Percentiles rank a stretch among this genome's conserved stretches.
Conservation (phyloP, 345 rosid species). For the Acer campestre region DNA sequence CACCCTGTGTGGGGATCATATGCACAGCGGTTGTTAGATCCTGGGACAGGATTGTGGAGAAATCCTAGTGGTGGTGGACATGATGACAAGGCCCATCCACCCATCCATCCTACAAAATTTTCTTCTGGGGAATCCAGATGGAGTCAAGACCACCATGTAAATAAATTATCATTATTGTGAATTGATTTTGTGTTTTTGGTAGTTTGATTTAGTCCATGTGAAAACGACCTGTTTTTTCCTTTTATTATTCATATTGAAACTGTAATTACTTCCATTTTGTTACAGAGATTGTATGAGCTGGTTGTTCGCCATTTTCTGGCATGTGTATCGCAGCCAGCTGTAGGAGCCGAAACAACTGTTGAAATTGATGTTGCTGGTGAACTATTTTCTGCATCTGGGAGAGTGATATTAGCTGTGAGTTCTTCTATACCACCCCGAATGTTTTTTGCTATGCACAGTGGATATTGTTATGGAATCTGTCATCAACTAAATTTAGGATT, state of each 20-base stretch:
- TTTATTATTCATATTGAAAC: not conserved
- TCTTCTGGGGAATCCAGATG: constrained; percentile 80
- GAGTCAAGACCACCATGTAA: constrained; percentile 90
- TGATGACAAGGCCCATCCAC: constrained; percentile 99
- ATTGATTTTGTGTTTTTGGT: not conserved
- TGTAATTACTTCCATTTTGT: constrained; percentile 20
- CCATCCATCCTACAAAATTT: constrained; percentile 96
- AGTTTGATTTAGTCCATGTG: constrained; percentile 3
- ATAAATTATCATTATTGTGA: constrained; percentile 21
- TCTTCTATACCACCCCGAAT: constrained; percentile 19
- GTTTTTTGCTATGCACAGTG: not conserved
- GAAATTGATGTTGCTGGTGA: constrained; percentile 95
- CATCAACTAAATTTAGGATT: not conserved
- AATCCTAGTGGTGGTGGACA: constrained; percentile 95
- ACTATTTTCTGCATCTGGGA: constrained; percentile 81
- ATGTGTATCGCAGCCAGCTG: constrained; percentile 96
- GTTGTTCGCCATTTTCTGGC: constrained; percentile 98
- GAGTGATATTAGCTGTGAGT: constrained; percentile 89
- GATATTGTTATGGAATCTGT: not conserved
- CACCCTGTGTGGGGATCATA: constrained; percentile 95
- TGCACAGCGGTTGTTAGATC: constrained; percentile 77
- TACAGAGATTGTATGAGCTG: constrained; percentile 85
- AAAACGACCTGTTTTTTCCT: not conserved
- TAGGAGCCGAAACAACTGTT: constrained; percentile 95
- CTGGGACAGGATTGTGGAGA: constrained; percentile 85